These are phyloP conservation scores for Acacia confusa DNA, from an alignment of 306 rosid species.

Conservation along the genomic window DNA sequence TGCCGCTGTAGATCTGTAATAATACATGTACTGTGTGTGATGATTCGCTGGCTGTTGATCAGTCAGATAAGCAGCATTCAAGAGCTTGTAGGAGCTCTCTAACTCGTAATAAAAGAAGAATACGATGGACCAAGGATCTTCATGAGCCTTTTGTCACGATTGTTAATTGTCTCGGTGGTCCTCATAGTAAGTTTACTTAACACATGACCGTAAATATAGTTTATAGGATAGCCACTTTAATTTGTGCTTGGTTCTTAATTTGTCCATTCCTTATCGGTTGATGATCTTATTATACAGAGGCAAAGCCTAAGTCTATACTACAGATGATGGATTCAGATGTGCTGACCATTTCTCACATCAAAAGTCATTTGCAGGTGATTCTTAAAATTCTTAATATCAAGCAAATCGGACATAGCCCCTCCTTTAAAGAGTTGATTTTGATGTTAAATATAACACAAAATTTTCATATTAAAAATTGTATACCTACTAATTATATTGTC, in stretches of 20 bases:
- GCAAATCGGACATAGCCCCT: neutral
- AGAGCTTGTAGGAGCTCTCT: slow-evolving; percentile 19
- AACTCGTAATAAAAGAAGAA: slow-evolving; percentile 39
- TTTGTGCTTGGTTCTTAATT: neutral
- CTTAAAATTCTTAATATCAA: neutral
- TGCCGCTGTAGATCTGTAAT: neutral
- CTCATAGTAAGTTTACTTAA: slow-evolving; percentile 41
- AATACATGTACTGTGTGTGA: neutral
- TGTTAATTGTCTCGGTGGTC: slow-evolving; percentile 39
- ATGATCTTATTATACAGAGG: slow-evolving; percentile 28
- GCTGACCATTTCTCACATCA: slow-evolving; percentile 48
- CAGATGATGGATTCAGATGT: slow-evolving; percentile 47
- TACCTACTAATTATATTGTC: neutral
- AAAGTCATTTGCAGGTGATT: slow-evolving; percentile 57
- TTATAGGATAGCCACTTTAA: neutral
- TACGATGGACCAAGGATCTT: slow-evolving; percentile 45
- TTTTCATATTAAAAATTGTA: no score
- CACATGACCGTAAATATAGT: neutral
- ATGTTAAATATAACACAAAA: no score
- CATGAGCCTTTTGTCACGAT: slow-evolving; percentile 30
- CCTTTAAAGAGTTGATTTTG: no score
- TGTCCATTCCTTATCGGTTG: neutral
- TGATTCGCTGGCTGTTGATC: slow-evolving; percentile 4
- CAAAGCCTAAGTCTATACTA: slow-evolving; percentile 56
- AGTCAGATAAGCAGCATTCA: slow-evolving; percentile 31